Evolutionary conservation across 495 filamentous ascomycete species (phyloP).

Genomic region (Apodospora peruviana): DNA sequence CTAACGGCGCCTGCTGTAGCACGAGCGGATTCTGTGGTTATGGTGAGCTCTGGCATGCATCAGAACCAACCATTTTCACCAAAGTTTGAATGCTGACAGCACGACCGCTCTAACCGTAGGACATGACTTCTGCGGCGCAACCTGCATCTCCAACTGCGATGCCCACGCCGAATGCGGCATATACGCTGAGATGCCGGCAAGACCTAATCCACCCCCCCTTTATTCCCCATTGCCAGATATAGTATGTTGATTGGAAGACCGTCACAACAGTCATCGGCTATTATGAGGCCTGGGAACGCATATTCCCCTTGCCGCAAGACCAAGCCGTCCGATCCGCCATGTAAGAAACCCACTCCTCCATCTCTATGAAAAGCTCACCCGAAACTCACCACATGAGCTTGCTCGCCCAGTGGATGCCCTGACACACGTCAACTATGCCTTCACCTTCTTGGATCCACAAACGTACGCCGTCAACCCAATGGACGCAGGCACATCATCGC

Average conservation of each 20-base stretch:
- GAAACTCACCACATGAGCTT: too few species aligned
- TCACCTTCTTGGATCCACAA: constrained; percentile 17
- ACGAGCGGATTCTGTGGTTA: neutral
- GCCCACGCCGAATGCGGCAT: neutral
- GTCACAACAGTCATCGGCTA: neutral
- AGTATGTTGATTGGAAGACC: too few species aligned
- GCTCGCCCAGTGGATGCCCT: constrained; percentile 12
- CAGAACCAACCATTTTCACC: too few species aligned
- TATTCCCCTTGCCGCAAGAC: neutral
- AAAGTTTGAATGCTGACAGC: too few species aligned
- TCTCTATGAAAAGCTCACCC: too few species aligned
- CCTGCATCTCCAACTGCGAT: neutral
- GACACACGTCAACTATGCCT: constrained; percentile 24
- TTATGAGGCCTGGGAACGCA: neutral
- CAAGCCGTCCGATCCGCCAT: neutral
- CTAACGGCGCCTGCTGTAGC: neutral
- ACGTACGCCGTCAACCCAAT: constrained; percentile 10
- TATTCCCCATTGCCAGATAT: too few species aligned
- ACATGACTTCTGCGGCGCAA: neutral
- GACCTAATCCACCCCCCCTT: too few species aligned
- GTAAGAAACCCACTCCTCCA: too few species aligned
- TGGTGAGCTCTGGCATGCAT: too few species aligned
- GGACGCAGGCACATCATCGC: neutral
- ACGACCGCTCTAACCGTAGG: too few species aligned
- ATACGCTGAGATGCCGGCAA: neutral